Evolutionary conservation across 164 flowering plant species (phyloP), one percentile per base, ranked within the genome.

Genomic region (Stephania japonica): DNA sequence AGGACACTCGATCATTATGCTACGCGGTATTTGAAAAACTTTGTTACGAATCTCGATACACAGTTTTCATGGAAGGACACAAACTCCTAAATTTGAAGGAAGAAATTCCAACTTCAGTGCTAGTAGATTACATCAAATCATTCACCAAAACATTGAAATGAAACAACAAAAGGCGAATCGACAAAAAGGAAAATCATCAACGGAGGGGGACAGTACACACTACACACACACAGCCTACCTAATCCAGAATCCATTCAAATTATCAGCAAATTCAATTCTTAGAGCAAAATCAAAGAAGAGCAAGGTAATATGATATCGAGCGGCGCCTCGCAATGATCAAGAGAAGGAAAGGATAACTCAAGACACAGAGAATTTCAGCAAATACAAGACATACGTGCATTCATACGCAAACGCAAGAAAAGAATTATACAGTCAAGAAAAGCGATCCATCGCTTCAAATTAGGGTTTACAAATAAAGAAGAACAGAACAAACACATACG

Each of bases 211-310:
- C 21, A 8, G 25, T 26, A 38, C n/a, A 61, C 42, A 21, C 4
- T 26, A 38, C n/a, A 61, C 42, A 21, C 4, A 25, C 0, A 4
- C 6, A 18, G 73, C 75, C 65, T 56, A 83, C 86, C 85, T 75
- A 65, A 67, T 19, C 80, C 85, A 65, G 21, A 47, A 64, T 83
- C 87, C 87, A 85, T 85, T 21, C 16, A 59, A 73, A 71, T 43
- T 19, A 16, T 42, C 49, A 24, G 11, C 23, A 41, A 59, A 49
- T 32, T 21, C 47, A 49, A 71, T 42, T 19, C 2, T 42, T 26
- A 73, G 19, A 73, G 53, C 50, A 19, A 59, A 43, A 43, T 13
- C 18, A 9, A 19, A 53, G 49, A 41, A 18, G 26, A 71, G 7
- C 27, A 32, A 10, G 8, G 14, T 25, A 23, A 63, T 6, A 61